Percentiles rank a stretch among this genome's conserved stretches.
These are phyloP conservation scores for Venustampulla echinocandica DNA, from an alignment of 495 filamentous ascomycete species.

Conservation along the genomic window DNA sequence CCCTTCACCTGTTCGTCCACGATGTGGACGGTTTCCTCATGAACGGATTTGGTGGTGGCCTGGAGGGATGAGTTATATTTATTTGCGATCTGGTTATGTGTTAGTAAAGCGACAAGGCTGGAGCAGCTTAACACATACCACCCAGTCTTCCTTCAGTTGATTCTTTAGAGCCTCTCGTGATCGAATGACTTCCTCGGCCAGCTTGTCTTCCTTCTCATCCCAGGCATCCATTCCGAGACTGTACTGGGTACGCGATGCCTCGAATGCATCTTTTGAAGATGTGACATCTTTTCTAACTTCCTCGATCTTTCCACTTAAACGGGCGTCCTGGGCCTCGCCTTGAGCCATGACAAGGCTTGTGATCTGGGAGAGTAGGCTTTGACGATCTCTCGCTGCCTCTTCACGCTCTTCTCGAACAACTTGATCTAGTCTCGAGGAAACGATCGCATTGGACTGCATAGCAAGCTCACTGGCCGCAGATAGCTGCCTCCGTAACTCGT, in stretches of 20 bases:
- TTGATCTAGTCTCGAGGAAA: conserved; percentile 58
- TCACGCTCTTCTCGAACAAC: conserved; percentile 67
- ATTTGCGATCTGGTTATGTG: conserved; percentile 53
- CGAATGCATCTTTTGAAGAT: conserved; percentile 52
- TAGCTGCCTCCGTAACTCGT: conserved; percentile 60
- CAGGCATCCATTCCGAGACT: conserved; percentile 65
- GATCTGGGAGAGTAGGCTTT: conserved; percentile 67
- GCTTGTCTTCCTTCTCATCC: conserved; percentile 56
- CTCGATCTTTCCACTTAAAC: conserved; percentile 56
- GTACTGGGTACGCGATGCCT: conserved; percentile 55
- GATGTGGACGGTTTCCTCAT: conserved; percentile 84
- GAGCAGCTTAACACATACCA: conserved; percentile 4
- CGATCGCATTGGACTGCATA: conserved; percentile 54
- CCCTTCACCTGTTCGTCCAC: conserved; percentile 83
- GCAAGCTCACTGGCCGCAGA: conserved; percentile 55
- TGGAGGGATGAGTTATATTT: conserved; percentile 73
- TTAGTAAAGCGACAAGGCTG: conserved; percentile 21
- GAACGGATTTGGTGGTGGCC: conserved; percentile 72
- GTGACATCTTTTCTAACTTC: conserved; percentile 52
- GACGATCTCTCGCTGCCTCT: conserved; percentile 64
- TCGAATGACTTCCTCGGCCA: conserved; percentile 60
- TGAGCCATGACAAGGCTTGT: conserved; percentile 62
- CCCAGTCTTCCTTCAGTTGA: conserved; percentile 80
- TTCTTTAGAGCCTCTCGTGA: conserved; percentile 69
- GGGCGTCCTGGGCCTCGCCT: conserved; percentile 59